Evolutionary conservation across 805 yeast genomes (phyloP), one percentile per base, ranked within the genome.

Genomic region (Lachancea fermentati): DNA sequence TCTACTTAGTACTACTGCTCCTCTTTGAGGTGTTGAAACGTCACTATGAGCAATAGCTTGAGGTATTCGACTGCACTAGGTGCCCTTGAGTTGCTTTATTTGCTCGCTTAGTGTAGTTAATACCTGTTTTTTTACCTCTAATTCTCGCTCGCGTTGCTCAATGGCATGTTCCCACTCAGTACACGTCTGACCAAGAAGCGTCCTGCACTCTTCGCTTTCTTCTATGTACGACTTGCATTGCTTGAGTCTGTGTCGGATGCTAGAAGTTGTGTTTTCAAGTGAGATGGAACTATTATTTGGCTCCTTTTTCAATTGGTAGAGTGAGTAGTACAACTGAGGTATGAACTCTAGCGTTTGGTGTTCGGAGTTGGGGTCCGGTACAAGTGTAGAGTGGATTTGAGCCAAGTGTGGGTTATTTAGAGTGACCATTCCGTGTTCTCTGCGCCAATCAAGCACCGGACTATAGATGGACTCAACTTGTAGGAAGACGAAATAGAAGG

Each of bases 241-340:
- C 43, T 54, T 58, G 16, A 60, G 40, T 32, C 63, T 51, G 36
- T 59, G 63, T 19, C 54, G 55, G 11, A 60, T 60, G 18, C 55
- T 52, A 15, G 60, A 58, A 1, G 63, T 57, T 11, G 60, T 47
- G 1, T 55, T 46, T 34, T 58, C 64, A 13, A 60, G 44, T 22
- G 58, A 58, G 41, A 58, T 57, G 14, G 55, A 47, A 18, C 57
- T 50, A 37, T 51, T 58, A 35, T 57, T 56, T 13, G 63, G 62
- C 19, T 59, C 59, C 41, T 56, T 60, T 19, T 51, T 52, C n/a
- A 60, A 48, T 39, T 59, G 60, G 31, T 59, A 46, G 26, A 60
- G 29, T 4, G 62, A 50, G 36, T 58, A 58, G 44, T 54, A 60
- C 2, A 60, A 47, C 41, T 57, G 62, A 14, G 65, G 63, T 29